Base-by-base conservation (phyloP, 768 basidiomycete genomes). In the Termitomyces sp. region DNA sequence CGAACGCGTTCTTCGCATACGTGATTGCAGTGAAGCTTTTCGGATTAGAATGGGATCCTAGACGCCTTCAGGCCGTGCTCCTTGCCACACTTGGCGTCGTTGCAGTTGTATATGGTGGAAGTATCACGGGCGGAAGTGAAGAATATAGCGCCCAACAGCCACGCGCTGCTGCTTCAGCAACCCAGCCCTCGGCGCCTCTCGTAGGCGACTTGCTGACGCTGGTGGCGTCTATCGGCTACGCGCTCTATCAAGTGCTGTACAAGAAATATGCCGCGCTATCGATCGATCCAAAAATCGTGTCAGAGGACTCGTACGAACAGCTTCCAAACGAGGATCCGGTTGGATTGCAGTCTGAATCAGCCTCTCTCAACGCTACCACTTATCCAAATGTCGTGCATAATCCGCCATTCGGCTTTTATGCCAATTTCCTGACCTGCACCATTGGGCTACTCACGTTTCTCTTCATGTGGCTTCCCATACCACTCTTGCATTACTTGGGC, bases 1-100 rank as follows among this genome's bases (percentile, higher is more conserved):
- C 89, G 8, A 91, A 90, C 66, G 88, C 91, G 0, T 95, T 98
- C 75, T 95, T 93, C 71, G 90, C 91, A 6, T 98, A 98, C 68
- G 69, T 93, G 30, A 83, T 98, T 69, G 83, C 87, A n/a, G 84
- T 95, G 60, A 83, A 83, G 64, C 65, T 93, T 3, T 85, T 87
- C 60, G 74, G 80, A 22, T 73, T 84, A 27, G 75, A 78, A 63
- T 87, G 88, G 88, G 82, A 89, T 61, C 62, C 79, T 16, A 75
- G 82, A 47, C 86, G 82, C 45, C 72, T 94, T 34, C 68, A 82
- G 27, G 87, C 93, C 15, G 94, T 98, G 18, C 67, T 81, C 15
- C 72, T 96, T 27, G 95, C 96, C 0, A 93, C 89, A 36, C 59
- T 84, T 0, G 96, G 96, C 7, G 92, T 92, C 7, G 68, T 89